These are phyloP conservation scores for Oldenlandia corymbosa DNA, from an alignment of 257 asterid genomes.

Conservation along the genomic window DNA sequence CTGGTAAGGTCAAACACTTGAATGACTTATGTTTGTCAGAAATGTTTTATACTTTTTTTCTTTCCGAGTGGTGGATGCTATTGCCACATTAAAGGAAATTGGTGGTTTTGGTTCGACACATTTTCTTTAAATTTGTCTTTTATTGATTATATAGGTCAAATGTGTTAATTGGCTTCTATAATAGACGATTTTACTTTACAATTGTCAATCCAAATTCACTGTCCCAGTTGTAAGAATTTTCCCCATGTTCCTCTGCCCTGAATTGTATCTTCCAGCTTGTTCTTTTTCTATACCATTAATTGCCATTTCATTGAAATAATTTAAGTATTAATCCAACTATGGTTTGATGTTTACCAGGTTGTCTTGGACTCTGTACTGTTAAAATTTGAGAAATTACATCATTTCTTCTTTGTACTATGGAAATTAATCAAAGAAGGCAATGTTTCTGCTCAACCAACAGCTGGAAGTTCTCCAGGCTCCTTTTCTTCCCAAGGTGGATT, in stretches of 20 bases:
- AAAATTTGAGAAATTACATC: slow-evolving; percentile 72
- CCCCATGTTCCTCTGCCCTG: not conserved
- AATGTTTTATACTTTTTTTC: too few relatives aligned
- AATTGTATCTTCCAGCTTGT: not conserved
- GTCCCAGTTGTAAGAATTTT: too few relatives aligned
- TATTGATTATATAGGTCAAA: not conserved
- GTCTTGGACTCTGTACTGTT: slow-evolving; percentile 64
- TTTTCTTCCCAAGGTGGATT: slow-evolving; percentile 78
- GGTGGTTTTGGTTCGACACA: not conserved
- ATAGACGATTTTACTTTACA: not conserved
- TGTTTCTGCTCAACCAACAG: slow-evolving; percentile 27
- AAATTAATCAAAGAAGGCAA: slow-evolving; percentile 83
- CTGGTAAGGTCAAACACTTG: slow-evolving; percentile 49
- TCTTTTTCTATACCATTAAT: not conserved
- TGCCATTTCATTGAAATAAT: not conserved
- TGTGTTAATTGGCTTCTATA: not conserved
- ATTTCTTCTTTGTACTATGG: slow-evolving; percentile 82
- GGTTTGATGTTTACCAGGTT: slow-evolving; percentile 45
- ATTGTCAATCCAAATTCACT: not conserved
- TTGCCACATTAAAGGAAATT: not conserved
- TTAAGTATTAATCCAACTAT: not conserved
- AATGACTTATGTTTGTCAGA: slow-evolving; percentile 13
- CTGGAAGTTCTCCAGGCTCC: slow-evolving; percentile 33
- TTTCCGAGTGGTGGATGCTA: not conserved
- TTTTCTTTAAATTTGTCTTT: not conserved